phyloP scores from a whole-genome alignment of 129 eudicot species.

The Tagetes patula region DNA sequence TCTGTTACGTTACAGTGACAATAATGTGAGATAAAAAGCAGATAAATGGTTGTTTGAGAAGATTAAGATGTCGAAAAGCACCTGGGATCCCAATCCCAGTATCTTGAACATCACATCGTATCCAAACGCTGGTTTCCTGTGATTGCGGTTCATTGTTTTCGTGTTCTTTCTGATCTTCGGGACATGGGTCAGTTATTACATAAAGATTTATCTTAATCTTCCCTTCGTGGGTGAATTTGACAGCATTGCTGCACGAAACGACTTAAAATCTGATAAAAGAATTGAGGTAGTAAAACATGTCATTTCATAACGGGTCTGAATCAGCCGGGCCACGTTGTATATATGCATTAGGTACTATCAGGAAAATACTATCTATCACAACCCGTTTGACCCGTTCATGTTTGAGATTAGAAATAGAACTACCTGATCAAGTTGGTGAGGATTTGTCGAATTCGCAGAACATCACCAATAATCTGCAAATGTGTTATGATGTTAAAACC shows the following conservation, averaged over 20 bases:
- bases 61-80: conserved; percentile 22
- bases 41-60: neutral
- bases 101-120: conserved; percentile 86
- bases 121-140: conserved; percentile 75
- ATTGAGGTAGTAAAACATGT: neutral
- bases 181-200: conserved; percentile 53
- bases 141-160: conserved; percentile 33
- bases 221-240: conserved; percentile 92
- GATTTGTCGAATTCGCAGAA: conserved; percentile 89
- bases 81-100: conserved; percentile 99
- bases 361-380: neutral
- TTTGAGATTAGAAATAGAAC: neutral
- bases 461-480: conserved; percentile 90
- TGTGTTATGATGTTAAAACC: neutral
- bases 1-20: conserved; percentile 39
- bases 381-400: neutral
- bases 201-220: conserved; percentile 79
- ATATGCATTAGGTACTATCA: neutral
- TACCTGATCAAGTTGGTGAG: conserved; percentile 97
- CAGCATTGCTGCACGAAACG: conserved; percentile 68
- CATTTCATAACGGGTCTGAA: neutral
- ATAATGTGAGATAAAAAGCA: neutral
- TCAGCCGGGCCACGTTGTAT: neutral
- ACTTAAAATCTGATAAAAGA: neutral
- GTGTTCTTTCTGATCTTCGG: conserved; percentile 31